Evolutionary conservation across 129 eudicot species (phyloP).

Genomic region (Calendula officinalis): DNA sequence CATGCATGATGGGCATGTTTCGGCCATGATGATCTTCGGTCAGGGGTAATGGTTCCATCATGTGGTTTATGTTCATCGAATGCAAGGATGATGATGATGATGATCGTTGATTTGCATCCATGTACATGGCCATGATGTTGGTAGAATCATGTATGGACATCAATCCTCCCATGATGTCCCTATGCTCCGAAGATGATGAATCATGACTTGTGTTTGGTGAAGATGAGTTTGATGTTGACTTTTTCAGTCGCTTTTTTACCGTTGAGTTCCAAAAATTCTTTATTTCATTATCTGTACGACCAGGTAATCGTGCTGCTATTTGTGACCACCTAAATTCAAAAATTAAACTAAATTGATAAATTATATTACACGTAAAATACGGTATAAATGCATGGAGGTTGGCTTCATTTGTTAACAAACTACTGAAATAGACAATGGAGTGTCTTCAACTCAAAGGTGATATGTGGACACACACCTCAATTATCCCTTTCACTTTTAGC

Average conservation of each 20-base stretch:
- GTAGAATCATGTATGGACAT: slow-evolving; percentile 34
- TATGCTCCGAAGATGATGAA: slow-evolving; percentile 46
- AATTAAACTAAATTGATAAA: not conserved
- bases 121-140: slow-evolving; percentile 50
- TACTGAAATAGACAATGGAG: slow-evolving; percentile 50
- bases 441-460: slow-evolving; percentile 66
- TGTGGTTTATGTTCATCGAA: slow-evolving; percentile 41
- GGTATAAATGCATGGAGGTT: slow-evolving; percentile 48
- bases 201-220: slow-evolving; percentile 66
- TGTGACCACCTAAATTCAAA: slow-evolving; percentile 69
- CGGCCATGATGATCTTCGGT: slow-evolving; percentile 13
- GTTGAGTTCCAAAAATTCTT: slow-evolving; percentile 88
- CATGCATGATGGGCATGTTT: slow-evolving; percentile 27
- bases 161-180: slow-evolving; percentile 32
- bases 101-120: slow-evolving; percentile 34
- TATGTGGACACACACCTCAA: slow-evolving; percentile 40
- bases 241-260: slow-evolving; percentile 69
- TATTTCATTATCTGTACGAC: slow-evolving; percentile 85
- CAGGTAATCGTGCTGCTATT: slow-evolving; percentile 83
- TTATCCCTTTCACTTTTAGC: slow-evolving; percentile 32
- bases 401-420: slow-evolving; percentile 35
- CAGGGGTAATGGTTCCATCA: slow-evolving; percentile 39
- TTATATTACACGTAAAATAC: slow-evolving; percentile 34
- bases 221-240: slow-evolving; percentile 45
- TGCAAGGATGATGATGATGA: slow-evolving; percentile 52